Conservation (phyloP, 164 flowering plant genomes). For the Nelumbo lutea region DNA sequence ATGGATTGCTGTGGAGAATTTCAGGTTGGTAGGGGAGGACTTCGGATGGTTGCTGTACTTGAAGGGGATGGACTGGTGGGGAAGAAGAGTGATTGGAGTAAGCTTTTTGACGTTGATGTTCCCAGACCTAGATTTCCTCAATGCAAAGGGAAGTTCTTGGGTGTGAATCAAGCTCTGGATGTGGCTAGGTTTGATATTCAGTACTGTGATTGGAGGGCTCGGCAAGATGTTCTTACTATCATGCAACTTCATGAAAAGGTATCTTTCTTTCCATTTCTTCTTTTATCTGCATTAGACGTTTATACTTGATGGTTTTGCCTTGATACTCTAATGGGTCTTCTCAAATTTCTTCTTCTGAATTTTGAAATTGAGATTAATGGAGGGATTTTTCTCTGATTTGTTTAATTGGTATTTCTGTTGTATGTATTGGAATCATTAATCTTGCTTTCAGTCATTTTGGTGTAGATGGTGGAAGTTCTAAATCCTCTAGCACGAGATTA, state of each 20-base stretch:
- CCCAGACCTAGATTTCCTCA: slow-evolving; percentile 68
- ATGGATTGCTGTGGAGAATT: neutral
- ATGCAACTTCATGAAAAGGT: slow-evolving; percentile 98
- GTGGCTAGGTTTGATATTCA: slow-evolving; percentile 91
- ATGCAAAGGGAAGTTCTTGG: slow-evolving; percentile 80
- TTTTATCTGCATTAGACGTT: neutral
- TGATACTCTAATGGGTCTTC: neutral
- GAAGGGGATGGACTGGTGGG: slow-evolving; percentile 62
- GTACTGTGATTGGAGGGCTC: slow-evolving; percentile 93
- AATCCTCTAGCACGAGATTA: slow-evolving; percentile 94
- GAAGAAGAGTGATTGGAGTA: slow-evolving; percentile 58
- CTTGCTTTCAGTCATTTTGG: neutral
- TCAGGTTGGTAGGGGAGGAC: slow-evolving; percentile 58
- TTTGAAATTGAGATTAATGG: neutral
- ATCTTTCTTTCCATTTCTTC: neutral
- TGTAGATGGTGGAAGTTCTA: slow-evolving; percentile 90
- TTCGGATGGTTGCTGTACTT: slow-evolving; percentile 65
- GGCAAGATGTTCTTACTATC: slow-evolving; percentile 89
- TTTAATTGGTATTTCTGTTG: neutral
- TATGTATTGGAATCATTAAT: neutral
- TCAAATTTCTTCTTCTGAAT: neutral
- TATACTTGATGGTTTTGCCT: neutral
- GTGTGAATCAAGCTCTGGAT: slow-evolving; percentile 79
- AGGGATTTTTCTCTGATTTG: neutral
- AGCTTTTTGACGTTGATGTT: slow-evolving; percentile 85